Percentiles rank a stretch among this genome's conserved stretches.
phyloP scores from a whole-genome alignment of 1,284 basidiomycete genomes.

The Ceratobasidium sp. region DNA sequence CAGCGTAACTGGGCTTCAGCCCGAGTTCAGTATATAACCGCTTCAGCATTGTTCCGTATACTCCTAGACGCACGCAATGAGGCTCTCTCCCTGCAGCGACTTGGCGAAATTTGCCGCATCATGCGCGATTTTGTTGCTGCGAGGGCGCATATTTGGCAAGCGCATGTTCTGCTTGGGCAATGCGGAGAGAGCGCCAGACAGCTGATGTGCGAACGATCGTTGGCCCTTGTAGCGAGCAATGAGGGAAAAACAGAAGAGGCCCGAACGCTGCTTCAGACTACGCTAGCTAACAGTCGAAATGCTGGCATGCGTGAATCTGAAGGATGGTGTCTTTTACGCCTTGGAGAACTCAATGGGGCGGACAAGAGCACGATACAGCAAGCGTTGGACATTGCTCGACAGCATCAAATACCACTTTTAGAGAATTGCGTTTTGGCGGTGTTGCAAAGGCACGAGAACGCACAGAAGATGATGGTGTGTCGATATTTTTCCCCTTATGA shows the following conservation, averaged over 20 bases:
- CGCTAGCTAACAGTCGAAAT: conserved; percentile 22
- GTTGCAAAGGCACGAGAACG: too few relatives aligned
- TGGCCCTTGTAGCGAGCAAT: conserved; percentile 14
- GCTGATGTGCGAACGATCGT: conserved; percentile 30
- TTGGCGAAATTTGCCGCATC: conserved; percentile 15
- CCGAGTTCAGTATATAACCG: conserved; percentile 22
- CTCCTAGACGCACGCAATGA: conserved; percentile 11
- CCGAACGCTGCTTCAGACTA: neutral
- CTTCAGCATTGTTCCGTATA: conserved; percentile 7
- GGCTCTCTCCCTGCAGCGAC: conserved; percentile 23
- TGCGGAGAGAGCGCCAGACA: conserved; percentile 17
- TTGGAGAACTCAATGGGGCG: conserved; percentile 10
- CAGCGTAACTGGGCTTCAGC: conserved; percentile 10
- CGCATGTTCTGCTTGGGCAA: conserved; percentile 19
- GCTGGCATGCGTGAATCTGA: conserved; percentile 22
- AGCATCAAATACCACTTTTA: neutral
- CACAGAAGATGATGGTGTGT: too few relatives aligned
- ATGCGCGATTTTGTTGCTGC: conserved; percentile 2
- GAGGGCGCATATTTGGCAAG: conserved; percentile 20
- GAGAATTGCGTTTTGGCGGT: neutral
- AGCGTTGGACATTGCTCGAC: conserved; percentile 15
- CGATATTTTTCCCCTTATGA: too few relatives aligned
- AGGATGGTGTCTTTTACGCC: conserved; percentile 28
- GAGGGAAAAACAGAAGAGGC: conserved; percentile 12
- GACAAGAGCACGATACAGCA: neutral